Evolutionary conservation across 495 filamentous ascomycete species (phyloP), one percentile per base, ranked within the genome.

Genomic region (Aspergillus ellipticus): DNA sequence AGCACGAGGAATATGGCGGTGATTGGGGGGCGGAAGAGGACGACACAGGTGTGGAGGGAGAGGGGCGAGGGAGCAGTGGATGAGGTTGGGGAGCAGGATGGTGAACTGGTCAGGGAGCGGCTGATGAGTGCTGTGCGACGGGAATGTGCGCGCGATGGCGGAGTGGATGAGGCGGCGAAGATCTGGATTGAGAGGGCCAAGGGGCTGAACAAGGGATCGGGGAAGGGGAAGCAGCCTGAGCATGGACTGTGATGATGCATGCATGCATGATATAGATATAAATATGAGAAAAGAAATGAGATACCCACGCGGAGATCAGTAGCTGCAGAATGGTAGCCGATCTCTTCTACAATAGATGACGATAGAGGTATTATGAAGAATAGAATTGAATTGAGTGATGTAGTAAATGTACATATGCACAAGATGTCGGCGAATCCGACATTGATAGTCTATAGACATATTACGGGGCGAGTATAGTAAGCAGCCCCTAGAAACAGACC

Each of bases 1-100:
- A 94, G 90, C 67, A 96, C 93, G 39, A 77, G 95, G 56, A 97
- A 97, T 70, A 79, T 85, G 19, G 90, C 82, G 0, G 72, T 98
- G 22, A 58, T 97, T 56, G 92, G 93, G 15, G 78, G 83, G 9
- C 58, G 67, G 11, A 55, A 58, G 53, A 41, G 31, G 19, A 51
- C 59, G 4, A 56, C 56, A 8, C 42, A 59, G 22, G 46, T 56
- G 19, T 65, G 69, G 62, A 60, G 42, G 24, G 59, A 37, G 11
- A 51, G 22, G 22, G 19, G 4, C 1, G 6, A 37, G 19, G 20
- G 37, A 17, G 24, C 8, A 16, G 9, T 13, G 16, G 45, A 29
- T 28, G 43, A 22, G 20, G 11, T 7, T 45, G 42, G 77, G 83
- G 11, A 55, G 65, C 9, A 54, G 59, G 54, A 43, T 37, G 24